Base-by-base conservation (phyloP, 2,329 filamentous ascomycete genomes). In the Chrysoporthe puriensis region DNA sequence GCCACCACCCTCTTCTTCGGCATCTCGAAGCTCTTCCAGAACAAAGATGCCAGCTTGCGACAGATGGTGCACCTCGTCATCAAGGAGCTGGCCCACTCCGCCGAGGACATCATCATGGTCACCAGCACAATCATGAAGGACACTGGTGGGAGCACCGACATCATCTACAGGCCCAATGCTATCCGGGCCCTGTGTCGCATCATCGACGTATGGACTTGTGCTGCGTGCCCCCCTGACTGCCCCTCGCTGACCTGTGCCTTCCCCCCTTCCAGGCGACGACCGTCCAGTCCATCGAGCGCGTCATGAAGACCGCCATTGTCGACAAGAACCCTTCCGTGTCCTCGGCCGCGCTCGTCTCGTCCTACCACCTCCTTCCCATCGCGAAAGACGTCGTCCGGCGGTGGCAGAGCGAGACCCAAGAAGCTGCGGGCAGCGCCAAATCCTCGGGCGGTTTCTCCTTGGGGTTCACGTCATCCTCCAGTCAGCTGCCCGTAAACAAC, bases 121-220 rank as follows among this genome's bases (percentile, higher is more conserved):
- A 99, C 96, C 21, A 97, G 93, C 81, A 97, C 95, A 74, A 97
- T 99, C 74, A 99, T 98, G 96, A 99, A 99, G 85, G 96, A 99
- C 79, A 97, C 95, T 13, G 94, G 94, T 63, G 94, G 96, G 71
- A 93, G 94, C 76, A 97, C 93, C 76, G 96, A 98, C 77, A 91
- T 94, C 64, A 89, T 97, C 66, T 97, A 94, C 84, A 88, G 96
- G 75, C 93, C 96, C 63, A 99, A 99, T 83, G 95, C 96, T 71
- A 98, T 98, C 77, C 88, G 96, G 74, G 94, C 95, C 50, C 85
- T 98, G 73, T 98, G 95, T 83, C 91, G 96, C 73, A 97, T 99
- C 77, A 98, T 98, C 77, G 94, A 97, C 83, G 93, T 95, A 86
- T 76, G 90, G 43, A n/a, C 21, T 80, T 63, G 64, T 63, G 67